Evolutionary conservation across 768 basidiomycete species (phyloP).

Genomic region (Tulasnella sp.): DNA sequence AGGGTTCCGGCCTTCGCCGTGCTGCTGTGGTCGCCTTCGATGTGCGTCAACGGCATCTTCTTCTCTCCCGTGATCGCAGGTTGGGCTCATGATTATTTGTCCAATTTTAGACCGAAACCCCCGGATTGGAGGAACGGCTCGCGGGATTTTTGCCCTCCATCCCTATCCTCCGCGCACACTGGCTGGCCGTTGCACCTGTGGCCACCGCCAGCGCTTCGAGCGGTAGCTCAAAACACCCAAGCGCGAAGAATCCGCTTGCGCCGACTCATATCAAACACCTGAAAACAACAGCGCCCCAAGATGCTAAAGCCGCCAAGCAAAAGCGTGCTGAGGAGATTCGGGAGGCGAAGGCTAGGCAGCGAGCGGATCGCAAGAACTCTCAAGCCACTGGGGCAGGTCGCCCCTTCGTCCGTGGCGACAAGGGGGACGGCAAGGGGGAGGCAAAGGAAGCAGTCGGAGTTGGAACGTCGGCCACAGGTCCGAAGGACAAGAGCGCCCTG

Average conservation of each 20-base stretch:
- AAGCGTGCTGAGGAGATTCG: conserved; percentile 48
- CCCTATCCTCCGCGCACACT: conserved; percentile 59
- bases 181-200: conserved; percentile 45
- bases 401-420: background rate
- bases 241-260: conserved; percentile 37
- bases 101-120: conserved; percentile 41
- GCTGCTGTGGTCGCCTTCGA: conserved; percentile 63
- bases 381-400: background rate
- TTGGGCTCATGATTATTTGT: background rate
- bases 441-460: background rate
- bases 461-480: background rate
- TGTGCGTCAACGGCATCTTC: conserved; percentile 42
- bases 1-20: conserved; percentile 60
- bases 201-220: background rate
- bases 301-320: conserved; percentile 69
- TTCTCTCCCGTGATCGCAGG: background rate
- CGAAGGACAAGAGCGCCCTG: background rate
- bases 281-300: conserved; percentile 69
- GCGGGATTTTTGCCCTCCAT: conserved; percentile 37
- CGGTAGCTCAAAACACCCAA: background rate
- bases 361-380: background rate
- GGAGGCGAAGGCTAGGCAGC: conserved; percentile 42
- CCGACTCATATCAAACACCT: conserved; percentile 81
- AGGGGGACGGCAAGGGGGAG: background rate
- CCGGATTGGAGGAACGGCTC: conserved; percentile 35